phyloP scores from a whole-genome alignment of 2,329 filamentous ascomycete species.

The Aspergillus cejpii region DNA sequence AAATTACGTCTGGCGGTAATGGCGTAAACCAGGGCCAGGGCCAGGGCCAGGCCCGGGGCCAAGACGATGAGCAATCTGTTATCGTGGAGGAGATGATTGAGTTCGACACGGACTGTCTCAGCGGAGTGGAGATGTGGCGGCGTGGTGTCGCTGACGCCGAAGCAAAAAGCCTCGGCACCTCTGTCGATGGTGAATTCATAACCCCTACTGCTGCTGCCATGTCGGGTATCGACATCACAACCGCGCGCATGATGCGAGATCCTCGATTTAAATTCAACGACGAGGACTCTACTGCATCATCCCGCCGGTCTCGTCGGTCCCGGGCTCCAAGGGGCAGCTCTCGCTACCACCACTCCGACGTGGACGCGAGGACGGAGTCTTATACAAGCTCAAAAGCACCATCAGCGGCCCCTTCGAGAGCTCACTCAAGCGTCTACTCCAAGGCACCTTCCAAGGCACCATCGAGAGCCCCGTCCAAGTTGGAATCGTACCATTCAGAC shows the following conservation, averaged over 20 bases:
- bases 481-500: conserved; percentile 20
- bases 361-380: conserved; percentile 15
- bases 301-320: conserved; percentile 32
- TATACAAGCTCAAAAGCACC: conserved; percentile 5
- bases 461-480: conserved; percentile 16
- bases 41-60: too few relatives aligned
- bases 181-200: conserved; percentile 60
- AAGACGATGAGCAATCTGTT: conserved; percentile 16
- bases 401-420: conserved; percentile 14
- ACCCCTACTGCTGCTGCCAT: conserved; percentile 51
- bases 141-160: conserved; percentile 56
- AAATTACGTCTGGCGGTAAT: conserved; percentile 49
- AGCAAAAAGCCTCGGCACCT: conserved; percentile 50
- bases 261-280: conserved; percentile 34
- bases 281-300: conserved; percentile 31
- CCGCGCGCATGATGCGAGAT: conserved; percentile 25
- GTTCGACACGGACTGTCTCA: conserved; percentile 45
- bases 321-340: conserved; percentile 18
- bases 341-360: conserved; percentile 13
- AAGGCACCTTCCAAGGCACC: conserved; percentile 13
- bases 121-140: conserved; percentile 56
- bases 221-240: conserved; percentile 39
- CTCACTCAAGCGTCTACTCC: conserved; percentile 18
- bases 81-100: conserved; percentile 54
- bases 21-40: conserved; percentile 5